Evolutionary conservation across 345 rosid species (phyloP).

Genomic region (Eucalyptus marginata): DNA sequence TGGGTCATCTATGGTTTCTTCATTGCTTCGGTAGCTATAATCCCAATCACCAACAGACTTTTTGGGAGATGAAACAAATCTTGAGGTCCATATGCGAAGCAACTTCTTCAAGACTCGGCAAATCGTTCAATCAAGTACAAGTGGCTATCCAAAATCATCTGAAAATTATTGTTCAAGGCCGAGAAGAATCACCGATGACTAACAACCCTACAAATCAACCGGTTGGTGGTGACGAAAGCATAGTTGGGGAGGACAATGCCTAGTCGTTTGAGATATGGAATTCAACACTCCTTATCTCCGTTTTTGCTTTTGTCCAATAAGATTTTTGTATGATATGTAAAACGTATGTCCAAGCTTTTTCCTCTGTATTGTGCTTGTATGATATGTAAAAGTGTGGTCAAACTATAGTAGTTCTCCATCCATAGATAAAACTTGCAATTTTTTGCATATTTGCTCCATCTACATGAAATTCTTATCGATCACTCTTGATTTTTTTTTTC

Average conservation of each 20-base stretch:
- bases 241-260: not conserved
- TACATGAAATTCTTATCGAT: not conserved
- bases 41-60: not conserved
- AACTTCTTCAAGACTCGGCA: not conserved
- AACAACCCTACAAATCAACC: not conserved
- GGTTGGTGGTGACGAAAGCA: not conserved
- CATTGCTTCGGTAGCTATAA: not conserved
- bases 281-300: not conserved
- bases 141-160: not conserved
- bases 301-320: not conserved
- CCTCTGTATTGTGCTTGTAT: not conserved
- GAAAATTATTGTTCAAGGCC: not conserved
- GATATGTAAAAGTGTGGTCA: not conserved
- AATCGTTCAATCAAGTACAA: not conserved
- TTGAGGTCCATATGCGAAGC: not conserved
- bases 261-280: not conserved
- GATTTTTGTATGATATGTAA: not conserved
- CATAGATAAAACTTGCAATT: not conserved
- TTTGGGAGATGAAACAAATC: not conserved
- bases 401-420: not conserved
- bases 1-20: not conserved
- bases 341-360: not conserved
- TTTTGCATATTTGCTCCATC: not conserved
- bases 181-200: not conserved
- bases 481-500: too few relatives aligned